Evolutionary conservation across 2,329 filamentous ascomycete species (phyloP).

Genomic region (Xylariomycetidae sp.): DNA sequence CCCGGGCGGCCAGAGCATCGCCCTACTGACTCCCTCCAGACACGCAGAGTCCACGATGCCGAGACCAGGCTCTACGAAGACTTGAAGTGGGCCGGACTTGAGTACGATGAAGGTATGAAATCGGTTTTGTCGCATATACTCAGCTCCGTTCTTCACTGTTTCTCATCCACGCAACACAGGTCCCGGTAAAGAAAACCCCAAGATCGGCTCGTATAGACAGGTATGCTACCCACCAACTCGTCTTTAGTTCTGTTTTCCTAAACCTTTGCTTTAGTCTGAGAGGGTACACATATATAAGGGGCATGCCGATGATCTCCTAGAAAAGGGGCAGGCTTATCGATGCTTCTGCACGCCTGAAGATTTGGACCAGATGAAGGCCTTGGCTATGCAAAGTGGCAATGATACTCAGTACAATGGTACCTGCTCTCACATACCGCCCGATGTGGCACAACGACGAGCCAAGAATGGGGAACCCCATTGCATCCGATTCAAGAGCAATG

Average conservation of each 20-base stretch:
- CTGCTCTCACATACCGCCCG: conserved; percentile 60
- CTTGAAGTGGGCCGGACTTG: conserved; percentile 78
- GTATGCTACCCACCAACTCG: conserved; percentile 33
- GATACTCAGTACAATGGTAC: conserved; percentile 51
- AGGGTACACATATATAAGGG: conserved; percentile 65
- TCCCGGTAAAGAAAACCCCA: conserved; percentile 72
- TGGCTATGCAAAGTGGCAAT: conserved; percentile 48
- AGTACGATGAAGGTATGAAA: conserved; percentile 80
- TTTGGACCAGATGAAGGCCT: conserved; percentile 59
- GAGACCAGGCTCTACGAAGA: conserved; percentile 74
- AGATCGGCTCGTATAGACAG: conserved; percentile 83
- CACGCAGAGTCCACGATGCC: conserved; percentile 73
- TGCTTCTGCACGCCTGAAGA: conserved; percentile 82
- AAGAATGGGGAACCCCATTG: conserved; percentile 65
- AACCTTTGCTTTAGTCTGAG: conserved; percentile 56
- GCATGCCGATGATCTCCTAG: conserved; percentile 64
- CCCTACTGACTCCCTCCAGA: conserved; percentile 40
- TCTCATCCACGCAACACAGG: conserved; percentile 42
- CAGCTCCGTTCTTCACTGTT: conserved; percentile 5
- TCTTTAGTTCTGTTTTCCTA: background rate
- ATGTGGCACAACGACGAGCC: conserved; percentile 67
- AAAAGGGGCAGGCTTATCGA: conserved; percentile 72
- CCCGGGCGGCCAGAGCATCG: background rate
- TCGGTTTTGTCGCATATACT: background rate
- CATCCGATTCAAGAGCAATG: conserved; percentile 66